Percentiles rank a stretch among this genome's conserved stretches.
Conservation (phyloP, 257 asterid species). For the Primulina huaijiensis region DNA sequence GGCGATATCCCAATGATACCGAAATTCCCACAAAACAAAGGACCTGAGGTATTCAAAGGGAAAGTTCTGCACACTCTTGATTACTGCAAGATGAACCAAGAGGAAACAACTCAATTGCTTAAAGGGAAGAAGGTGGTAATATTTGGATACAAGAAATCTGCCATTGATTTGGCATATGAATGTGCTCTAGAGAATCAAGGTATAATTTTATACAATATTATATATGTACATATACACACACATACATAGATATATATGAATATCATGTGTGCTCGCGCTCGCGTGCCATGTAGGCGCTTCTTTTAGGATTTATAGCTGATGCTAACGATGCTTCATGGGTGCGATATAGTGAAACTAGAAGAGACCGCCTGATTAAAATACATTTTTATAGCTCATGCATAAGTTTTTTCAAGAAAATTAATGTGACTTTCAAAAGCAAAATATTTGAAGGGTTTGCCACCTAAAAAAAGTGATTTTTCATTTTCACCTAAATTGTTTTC, state of each 20-base stretch:
- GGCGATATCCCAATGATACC: constrained; percentile 81
- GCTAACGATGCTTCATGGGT: too few relatives aligned
- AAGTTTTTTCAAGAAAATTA: too few relatives aligned
- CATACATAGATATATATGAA: too few relatives aligned
- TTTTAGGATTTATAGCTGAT: too few relatives aligned
- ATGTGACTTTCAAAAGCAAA: too few relatives aligned
- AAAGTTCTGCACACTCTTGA: constrained; percentile 72
- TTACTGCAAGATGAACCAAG: constrained; percentile 69
- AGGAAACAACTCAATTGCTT: constrained; percentile 42
- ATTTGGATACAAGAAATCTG: constrained; percentile 86
- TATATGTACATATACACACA: too few relatives aligned
- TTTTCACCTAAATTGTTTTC: not conserved
- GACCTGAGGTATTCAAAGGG: constrained; percentile 66
- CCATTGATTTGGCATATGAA: constrained; percentile 84
- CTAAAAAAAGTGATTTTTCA: too few relatives aligned
- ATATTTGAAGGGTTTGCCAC: too few relatives aligned
- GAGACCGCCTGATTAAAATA: too few relatives aligned
- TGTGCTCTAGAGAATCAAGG: constrained; percentile 91
- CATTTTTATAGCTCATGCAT: not conserved
- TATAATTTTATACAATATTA: constrained; percentile 6
- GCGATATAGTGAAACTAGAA: too few relatives aligned
- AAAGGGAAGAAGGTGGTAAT: constrained; percentile 66
- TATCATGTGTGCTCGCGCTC: too few relatives aligned
- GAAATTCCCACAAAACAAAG: constrained; percentile 54
- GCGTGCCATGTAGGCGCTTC: too few relatives aligned